phyloP scores from a whole-genome alignment of 2,329 filamentous ascomycete species.

The Graphilbum ipis-grandicollis region DNA sequence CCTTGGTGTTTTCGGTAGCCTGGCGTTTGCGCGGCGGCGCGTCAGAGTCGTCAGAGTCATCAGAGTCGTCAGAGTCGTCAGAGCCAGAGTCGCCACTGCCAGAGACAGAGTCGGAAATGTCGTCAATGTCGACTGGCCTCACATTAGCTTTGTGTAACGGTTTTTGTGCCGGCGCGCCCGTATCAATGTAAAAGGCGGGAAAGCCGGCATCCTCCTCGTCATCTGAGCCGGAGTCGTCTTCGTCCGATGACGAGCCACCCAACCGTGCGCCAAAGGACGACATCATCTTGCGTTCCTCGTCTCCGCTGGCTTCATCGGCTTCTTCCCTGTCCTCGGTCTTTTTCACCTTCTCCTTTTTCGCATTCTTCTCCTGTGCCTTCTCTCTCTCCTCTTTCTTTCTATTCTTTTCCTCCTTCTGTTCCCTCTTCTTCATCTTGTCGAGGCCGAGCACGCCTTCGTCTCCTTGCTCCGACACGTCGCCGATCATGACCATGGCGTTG shows the following conservation, averaged over 20 bases:
- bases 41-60: no score
- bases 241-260: conserved; percentile 10
- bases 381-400: conserved; percentile 13
- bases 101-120: background rate
- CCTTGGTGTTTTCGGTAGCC: background rate
- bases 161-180: background rate
- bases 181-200: conserved; percentile 1
- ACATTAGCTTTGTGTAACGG: background rate
- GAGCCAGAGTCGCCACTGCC: no score
- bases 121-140: background rate
- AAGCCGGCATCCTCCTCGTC: conserved; percentile 9
- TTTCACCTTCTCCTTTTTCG: no score
- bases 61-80: no score
- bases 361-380: no score
- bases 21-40: conserved; percentile 4
- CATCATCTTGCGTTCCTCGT: background rate
- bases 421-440: background rate
- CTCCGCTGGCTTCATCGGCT: conserved; percentile 17
- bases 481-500: background rate
- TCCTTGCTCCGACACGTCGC: background rate
- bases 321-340: no score
- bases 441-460: background rate
- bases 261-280: conserved; percentile 1
- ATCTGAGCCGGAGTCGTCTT: conserved; percentile 11
- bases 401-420: conserved; percentile 11